A percentile compares a stretch with the other conserved stretches of the same genome.
phyloP scores from a whole-genome alignment of 371 early-diverging fungal species.

The Rhizopus sp. region DNA sequence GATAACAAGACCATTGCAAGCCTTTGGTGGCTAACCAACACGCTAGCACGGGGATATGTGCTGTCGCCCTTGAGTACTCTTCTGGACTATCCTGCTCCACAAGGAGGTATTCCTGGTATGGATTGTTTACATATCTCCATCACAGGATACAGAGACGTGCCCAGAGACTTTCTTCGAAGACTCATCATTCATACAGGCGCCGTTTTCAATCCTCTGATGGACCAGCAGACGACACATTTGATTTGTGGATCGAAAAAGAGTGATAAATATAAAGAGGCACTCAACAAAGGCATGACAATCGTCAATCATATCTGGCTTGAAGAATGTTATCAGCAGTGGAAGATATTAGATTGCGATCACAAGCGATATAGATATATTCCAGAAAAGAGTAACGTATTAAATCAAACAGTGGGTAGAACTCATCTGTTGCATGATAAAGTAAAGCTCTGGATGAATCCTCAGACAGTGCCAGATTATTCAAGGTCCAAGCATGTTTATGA shows the following conservation, averaged over 20 bases:
- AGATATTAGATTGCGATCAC: slow-evolving; percentile 52
- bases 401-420: slow-evolving; percentile 31
- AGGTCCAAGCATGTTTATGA: slow-evolving; percentile 12
- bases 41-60: slow-evolving; percentile 32
- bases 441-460: slow-evolving; percentile 22
- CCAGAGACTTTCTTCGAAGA: slow-evolving; percentile 70
- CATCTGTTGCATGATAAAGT: slow-evolving; percentile 16
- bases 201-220: slow-evolving; percentile 57
- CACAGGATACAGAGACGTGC: slow-evolving; percentile 67
- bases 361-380: slow-evolving; percentile 58
- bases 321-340: slow-evolving; percentile 68
- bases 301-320: slow-evolving; percentile 94
- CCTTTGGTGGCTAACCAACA: slow-evolving; percentile 61
- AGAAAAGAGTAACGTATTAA: slow-evolving; percentile 20
- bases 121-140: slow-evolving; percentile 58
- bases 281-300: slow-evolving; percentile 9
- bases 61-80: slow-evolving; percentile 46
- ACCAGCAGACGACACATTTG: slow-evolving; percentile 60
- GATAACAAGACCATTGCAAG: slow-evolving; percentile 70
- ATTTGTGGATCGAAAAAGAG: slow-evolving; percentile 64
- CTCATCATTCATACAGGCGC: slow-evolving; percentile 71
- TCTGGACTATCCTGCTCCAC: slow-evolving; percentile 63
- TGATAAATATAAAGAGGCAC: neutral
- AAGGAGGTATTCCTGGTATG: slow-evolving; percentile 51
- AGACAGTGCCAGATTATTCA: neutral